These are phyloP conservation scores for Zarea fungicola DNA, from an alignment of 2,329 filamentous ascomycete species.

Conservation along the genomic window DNA sequence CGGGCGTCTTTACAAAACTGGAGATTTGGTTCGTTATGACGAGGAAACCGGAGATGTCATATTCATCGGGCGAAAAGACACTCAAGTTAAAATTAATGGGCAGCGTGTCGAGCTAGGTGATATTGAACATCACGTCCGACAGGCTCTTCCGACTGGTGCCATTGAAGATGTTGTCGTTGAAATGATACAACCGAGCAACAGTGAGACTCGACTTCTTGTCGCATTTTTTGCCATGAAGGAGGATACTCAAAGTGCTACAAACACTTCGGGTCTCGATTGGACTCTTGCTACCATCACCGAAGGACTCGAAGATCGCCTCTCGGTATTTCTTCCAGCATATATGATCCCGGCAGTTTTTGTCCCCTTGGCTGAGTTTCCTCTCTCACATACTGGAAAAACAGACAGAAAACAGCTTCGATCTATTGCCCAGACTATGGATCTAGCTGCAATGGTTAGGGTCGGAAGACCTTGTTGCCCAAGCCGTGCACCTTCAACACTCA, in stretches of 20 bases:
- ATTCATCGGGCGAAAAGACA: conserved; percentile 51
- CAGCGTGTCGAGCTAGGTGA: conserved; percentile 47
- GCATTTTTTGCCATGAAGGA: not conserved
- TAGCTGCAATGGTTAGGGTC: not conserved
- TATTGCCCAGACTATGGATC: not conserved
- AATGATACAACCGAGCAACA: not conserved
- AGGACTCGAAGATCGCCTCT: not conserved
- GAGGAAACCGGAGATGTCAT: conserved; percentile 32
- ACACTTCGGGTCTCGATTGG: not conserved
- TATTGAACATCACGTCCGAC: too few relatives aligned
- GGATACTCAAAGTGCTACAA: not conserved
- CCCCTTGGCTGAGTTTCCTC: not conserved
- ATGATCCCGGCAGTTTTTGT: not conserved
- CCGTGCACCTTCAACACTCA: not conserved
- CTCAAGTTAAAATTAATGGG: conserved; percentile 55
- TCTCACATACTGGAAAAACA: not conserved
- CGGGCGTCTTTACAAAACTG: conserved; percentile 38
- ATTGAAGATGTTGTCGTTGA: not conserved
- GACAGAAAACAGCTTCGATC: not conserved
- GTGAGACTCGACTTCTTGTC: not conserved
- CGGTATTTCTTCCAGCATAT: not conserved
- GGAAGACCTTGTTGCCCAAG: not conserved
- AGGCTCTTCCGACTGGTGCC: too few relatives aligned
- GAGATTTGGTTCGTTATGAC: conserved; percentile 41
- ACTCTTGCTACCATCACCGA: not conserved